These are phyloP conservation scores for Nicotiana paniculata DNA, from an alignment of 257 asterid species.

Conservation along the genomic window DNA sequence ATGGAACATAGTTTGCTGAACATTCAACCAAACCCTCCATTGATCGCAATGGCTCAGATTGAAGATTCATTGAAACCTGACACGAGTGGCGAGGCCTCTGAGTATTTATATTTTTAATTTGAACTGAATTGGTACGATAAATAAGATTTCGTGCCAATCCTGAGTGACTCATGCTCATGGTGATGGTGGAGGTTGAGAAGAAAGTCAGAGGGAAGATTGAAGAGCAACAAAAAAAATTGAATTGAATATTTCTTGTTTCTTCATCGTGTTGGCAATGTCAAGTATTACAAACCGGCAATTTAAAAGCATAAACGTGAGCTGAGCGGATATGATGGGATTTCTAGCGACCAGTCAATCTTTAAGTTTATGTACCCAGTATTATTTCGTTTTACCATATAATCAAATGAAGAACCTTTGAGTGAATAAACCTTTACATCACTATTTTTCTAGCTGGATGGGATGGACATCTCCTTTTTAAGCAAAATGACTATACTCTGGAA, in stretches of 20 bases:
- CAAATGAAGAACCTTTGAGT: background rate
- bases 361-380: background rate
- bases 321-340: background rate
- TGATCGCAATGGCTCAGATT: background rate
- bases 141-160: background rate
- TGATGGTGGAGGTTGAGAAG: background rate
- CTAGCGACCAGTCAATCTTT: background rate
- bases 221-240: background rate
- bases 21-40: conserved; percentile 15
- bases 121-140: background rate
- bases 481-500: background rate
- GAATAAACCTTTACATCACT: background rate
- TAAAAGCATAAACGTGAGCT: background rate
- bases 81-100: background rate
- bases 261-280: background rate
- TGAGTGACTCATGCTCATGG: background rate
- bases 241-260: background rate
- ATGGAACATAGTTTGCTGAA: conserved; percentile 28
- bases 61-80: background rate
- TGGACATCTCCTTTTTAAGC: background rate
- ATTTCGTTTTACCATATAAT: background rate
- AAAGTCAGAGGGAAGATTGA: background rate
- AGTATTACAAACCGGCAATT: background rate
- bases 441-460: background rate
- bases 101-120: background rate